Evolutionary conservation across 371 early-diverging fungal species (phyloP).

Genomic region (Haplosporangium sp.): DNA sequence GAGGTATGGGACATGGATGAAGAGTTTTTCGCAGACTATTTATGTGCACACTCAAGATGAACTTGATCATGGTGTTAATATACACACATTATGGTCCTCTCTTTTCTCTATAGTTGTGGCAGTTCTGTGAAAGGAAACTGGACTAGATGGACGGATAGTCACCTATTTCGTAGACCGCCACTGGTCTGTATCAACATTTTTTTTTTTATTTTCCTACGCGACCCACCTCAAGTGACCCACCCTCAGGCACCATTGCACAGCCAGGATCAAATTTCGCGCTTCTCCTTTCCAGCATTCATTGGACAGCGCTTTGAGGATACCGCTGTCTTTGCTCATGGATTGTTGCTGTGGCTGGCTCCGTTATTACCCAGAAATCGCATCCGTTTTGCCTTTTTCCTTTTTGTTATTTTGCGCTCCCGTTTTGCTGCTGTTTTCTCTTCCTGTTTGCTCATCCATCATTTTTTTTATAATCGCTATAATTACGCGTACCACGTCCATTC

Average conservation of each 20-base stretch:
- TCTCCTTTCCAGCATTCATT: background rate
- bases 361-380: background rate
- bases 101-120: slow-evolving; percentile 37
- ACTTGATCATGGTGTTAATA: background rate
- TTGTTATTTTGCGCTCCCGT: background rate
- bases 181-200: background rate
- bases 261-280: background rate
- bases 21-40: too few species aligned
- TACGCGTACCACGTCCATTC: too few species aligned
- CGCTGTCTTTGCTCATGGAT: background rate
- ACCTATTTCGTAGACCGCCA: background rate
- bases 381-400: background rate
- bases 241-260: too few species aligned
- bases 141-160: slow-evolving; percentile 5
- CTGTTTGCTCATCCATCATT: background rate
- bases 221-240: too few species aligned
- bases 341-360: background rate
- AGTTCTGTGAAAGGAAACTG: slow-evolving; percentile 43
- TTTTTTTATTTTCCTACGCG: background rate
- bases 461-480: background rate
- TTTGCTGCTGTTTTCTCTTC: background rate
- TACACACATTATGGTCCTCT: background rate
- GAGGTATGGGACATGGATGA: slow-evolving; percentile 13
- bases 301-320: background rate
- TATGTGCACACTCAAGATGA: background rate